Evolutionary conservation across 2,329 filamentous ascomycete genomes (phyloP).

Genomic region (Nemania sp.): DNA sequence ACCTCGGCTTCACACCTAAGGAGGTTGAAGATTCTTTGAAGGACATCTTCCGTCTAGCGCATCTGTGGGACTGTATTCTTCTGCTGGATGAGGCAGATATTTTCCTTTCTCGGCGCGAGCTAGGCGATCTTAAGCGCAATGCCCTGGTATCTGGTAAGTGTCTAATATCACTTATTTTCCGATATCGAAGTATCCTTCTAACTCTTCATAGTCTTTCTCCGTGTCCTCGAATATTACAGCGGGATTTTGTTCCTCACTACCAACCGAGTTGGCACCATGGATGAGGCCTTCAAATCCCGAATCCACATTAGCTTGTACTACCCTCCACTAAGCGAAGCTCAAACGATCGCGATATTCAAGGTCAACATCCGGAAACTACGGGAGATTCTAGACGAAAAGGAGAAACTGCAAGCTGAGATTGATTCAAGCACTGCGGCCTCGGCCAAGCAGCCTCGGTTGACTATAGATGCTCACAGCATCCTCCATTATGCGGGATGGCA

Average conservation of each 20-base stretch:
- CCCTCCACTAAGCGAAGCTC: neutral
- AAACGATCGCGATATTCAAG: neutral
- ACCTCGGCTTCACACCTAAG: neutral
- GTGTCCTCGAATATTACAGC: slow-evolving; percentile 8
- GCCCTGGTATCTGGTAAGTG: slow-evolving; percentile 9
- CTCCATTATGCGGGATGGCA: neutral
- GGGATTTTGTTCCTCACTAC: slow-evolving; percentile 13
- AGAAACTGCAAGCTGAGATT: neutral
- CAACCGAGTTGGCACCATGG: slow-evolving; percentile 1
- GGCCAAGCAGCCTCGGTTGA: neutral
- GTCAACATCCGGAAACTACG: neutral
- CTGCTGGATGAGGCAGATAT: slow-evolving; percentile 10
- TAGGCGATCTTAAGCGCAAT: slow-evolving; percentile 3
- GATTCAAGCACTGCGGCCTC: neutral
- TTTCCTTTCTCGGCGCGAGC: neutral
- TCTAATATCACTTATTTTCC: neutral
- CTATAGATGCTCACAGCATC: neutral
- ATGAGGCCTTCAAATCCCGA: slow-evolving; percentile 5
- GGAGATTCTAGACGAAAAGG: neutral
- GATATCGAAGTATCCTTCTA: neutral
- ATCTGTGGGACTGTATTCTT: slow-evolving; percentile 5
- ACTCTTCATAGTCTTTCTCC: slow-evolving; percentile 3
- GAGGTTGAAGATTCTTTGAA: neutral
- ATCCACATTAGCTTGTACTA: slow-evolving; percentile 13
- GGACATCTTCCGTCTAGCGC: neutral